Percentiles rank a stretch among this genome's conserved stretches.
These are phyloP conservation scores for Endoconidiophora laricicola DNA, from an alignment of 2,329 filamentous ascomycete species.

Conservation along the genomic window DNA sequence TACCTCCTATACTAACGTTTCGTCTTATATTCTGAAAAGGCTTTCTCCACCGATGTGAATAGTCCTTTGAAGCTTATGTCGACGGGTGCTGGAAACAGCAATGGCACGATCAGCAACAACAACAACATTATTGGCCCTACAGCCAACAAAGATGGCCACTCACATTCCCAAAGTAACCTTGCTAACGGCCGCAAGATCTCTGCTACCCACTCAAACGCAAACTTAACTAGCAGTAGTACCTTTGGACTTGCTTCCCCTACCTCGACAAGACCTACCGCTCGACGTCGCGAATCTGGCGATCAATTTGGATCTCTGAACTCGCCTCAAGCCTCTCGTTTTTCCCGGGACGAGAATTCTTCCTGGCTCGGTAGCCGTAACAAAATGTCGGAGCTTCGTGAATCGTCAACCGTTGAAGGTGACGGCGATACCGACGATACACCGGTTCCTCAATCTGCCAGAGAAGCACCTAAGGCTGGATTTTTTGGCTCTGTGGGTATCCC, in stretches of 20 bases:
- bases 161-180: constrained; percentile 28
- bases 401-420: constrained; percentile 38
- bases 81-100: constrained; percentile 39
- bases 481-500: constrained; percentile 8
- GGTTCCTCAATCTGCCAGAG: constrained; percentile 10
- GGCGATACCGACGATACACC: constrained; percentile 22
- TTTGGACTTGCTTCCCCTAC: constrained; percentile 62
- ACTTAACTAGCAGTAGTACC: constrained; percentile 20
- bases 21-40: constrained; percentile 27
- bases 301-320: constrained; percentile 42
- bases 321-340: constrained; percentile 42
- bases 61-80: constrained; percentile 71
- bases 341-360: constrained; percentile 43
- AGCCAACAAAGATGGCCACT: constrained; percentile 7
- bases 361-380: constrained; percentile 39
- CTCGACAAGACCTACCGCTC: constrained; percentile 52
- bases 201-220: constrained; percentile 51
- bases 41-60: constrained; percentile 77
- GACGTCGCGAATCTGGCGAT: constrained; percentile 68
- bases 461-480: constrained; percentile 10
- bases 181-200: constrained; percentile 65
- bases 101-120: constrained; percentile 27
- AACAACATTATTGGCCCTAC: neutral
- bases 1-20: neutral
- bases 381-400: constrained; percentile 11